phyloP scores from a whole-genome alignment of 1,284 basidiomycete genomes.

The Ceratobasidium theobromae region DNA sequence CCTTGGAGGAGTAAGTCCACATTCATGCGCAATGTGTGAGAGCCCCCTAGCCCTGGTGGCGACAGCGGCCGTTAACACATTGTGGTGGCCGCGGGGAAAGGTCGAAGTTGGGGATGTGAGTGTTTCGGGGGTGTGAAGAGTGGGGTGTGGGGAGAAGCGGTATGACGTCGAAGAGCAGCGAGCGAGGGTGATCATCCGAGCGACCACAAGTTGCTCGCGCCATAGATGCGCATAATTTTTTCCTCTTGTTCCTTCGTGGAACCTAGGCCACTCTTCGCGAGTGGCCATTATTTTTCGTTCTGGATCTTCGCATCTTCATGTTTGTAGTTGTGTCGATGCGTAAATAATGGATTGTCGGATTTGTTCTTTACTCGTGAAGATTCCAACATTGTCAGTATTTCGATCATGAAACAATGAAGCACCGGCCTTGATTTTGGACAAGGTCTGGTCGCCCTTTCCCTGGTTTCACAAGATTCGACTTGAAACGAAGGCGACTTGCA shows the following conservation, averaged over 20 bases:
- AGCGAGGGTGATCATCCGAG: neutral
- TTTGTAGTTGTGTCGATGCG: neutral
- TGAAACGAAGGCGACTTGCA: neutral
- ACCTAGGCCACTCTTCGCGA: slow-evolving; percentile 23
- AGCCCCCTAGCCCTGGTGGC: neutral
- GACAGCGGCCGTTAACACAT: slow-evolving; percentile 17
- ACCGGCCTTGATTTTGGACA: neutral
- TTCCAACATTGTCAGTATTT: neutral
- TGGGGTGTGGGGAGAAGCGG: no score
- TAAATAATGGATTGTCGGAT: neutral
- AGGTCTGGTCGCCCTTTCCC: no score
- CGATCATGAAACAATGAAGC: neutral
- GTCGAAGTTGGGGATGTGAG: neutral
- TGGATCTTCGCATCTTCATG: neutral
- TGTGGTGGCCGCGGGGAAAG: slow-evolving; percentile 26
- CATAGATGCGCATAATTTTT: slow-evolving; percentile 31
- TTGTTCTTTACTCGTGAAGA: neutral
- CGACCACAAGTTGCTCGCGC: slow-evolving; percentile 1
- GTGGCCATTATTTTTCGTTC: slow-evolving; percentile 6
- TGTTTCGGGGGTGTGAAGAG: neutral
- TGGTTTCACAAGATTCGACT: neutral
- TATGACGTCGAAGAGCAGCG: no score
- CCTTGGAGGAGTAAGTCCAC: slow-evolving; percentile 30
- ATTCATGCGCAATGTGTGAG: slow-evolving; percentile 18
- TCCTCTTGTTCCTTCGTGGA: slow-evolving; percentile 27